Percentiles rank a stretch among this genome's conserved stretches.
Conservation (phyloP, 371 early-diverging fungal genomes). For the Lichtheimia ramosa region DNA sequence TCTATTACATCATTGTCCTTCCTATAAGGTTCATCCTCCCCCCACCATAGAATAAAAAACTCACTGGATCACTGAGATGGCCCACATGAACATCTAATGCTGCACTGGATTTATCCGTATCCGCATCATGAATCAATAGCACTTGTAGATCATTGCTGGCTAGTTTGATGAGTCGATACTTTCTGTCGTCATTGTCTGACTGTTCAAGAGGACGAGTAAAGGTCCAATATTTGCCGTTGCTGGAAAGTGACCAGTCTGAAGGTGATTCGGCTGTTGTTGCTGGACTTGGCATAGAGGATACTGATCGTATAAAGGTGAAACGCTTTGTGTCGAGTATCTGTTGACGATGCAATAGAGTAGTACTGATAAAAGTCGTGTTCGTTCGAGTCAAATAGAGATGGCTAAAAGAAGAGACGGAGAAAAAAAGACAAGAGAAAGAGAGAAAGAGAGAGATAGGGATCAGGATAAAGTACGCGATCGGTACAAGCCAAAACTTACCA, state of each 20-base stretch:
- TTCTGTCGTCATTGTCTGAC: slow-evolving; percentile 75
- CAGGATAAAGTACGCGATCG: neutral
- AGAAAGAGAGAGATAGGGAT: neutral
- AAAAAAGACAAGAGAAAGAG: neutral
- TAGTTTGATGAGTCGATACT: slow-evolving; percentile 83
- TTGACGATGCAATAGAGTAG: too few species aligned
- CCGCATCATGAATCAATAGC: slow-evolving; percentile 78
- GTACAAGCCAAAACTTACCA: slow-evolving; percentile 3
- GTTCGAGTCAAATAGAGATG: neutral
- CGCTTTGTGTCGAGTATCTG: too few species aligned
- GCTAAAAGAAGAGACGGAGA: neutral
- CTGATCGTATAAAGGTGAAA: neutral
- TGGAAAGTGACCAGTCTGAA: slow-evolving; percentile 38
- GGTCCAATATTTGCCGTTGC: slow-evolving; percentile 35
- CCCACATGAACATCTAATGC: slow-evolving; percentile 95
- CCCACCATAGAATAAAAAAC: slow-evolving; percentile 12
- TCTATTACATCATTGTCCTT: too few species aligned
- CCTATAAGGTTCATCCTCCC: slow-evolving; percentile 3
- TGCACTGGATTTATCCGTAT: slow-evolving; percentile 88
- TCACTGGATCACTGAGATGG: slow-evolving; percentile 77
- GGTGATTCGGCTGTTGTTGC: slow-evolving; percentile 9
- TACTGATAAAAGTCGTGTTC: neutral
- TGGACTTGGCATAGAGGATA: neutral
- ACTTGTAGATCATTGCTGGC: slow-evolving; percentile 74
- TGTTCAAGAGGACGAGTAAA: slow-evolving; percentile 49